These are phyloP conservation scores for Microdochium trichocladiopsis DNA, from an alignment of 2,329 filamentous ascomycete genomes.

Conservation along the genomic window DNA sequence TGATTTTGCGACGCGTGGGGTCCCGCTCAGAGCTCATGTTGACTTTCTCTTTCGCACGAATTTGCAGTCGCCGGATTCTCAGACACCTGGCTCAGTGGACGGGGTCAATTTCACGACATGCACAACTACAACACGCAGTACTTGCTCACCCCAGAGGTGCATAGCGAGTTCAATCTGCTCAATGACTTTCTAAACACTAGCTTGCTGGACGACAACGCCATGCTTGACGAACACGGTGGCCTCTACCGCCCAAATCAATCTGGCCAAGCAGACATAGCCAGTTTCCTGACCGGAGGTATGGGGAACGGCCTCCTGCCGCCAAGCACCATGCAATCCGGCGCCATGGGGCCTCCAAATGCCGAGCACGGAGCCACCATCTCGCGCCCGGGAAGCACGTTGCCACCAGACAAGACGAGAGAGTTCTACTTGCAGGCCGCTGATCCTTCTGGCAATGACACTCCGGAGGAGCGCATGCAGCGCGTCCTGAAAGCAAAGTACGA, in stretches of 20 bases:
- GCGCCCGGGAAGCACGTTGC: slow-evolving; percentile 52
- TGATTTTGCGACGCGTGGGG: not conserved
- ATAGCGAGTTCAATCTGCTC: slow-evolving; percentile 92
- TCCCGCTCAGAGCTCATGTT: slow-evolving; percentile 5
- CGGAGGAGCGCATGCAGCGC: slow-evolving; percentile 92
- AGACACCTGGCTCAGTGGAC: slow-evolving; percentile 72
- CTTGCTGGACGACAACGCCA: slow-evolving; percentile 75
- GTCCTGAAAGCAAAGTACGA: slow-evolving; percentile 94
- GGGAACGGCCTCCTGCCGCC: slow-evolving; percentile 22
- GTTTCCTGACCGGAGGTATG: slow-evolving; percentile 28
- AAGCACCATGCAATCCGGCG: slow-evolving; percentile 26
- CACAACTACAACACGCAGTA: slow-evolving; percentile 89
- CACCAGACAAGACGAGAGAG: slow-evolving; percentile 68
- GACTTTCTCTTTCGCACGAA: slow-evolving; percentile 20
- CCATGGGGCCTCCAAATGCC: slow-evolving; percentile 42
- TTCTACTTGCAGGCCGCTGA: slow-evolving; percentile 98
- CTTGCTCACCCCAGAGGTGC: slow-evolving; percentile 88
- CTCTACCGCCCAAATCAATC: slow-evolving; percentile 29
- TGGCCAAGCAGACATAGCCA: slow-evolving; percentile 38
- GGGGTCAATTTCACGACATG: slow-evolving; percentile 89
- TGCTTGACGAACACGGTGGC: slow-evolving; percentile 56
- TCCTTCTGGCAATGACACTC: slow-evolving; percentile 75
- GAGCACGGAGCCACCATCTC: slow-evolving; percentile 49
- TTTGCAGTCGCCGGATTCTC: slow-evolving; percentile 67
- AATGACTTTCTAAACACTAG: slow-evolving; percentile 95